phyloP scores from a whole-genome alignment of 2,329 filamentous ascomycete species.

The Arthrobotrys sphaeroides region DNA sequence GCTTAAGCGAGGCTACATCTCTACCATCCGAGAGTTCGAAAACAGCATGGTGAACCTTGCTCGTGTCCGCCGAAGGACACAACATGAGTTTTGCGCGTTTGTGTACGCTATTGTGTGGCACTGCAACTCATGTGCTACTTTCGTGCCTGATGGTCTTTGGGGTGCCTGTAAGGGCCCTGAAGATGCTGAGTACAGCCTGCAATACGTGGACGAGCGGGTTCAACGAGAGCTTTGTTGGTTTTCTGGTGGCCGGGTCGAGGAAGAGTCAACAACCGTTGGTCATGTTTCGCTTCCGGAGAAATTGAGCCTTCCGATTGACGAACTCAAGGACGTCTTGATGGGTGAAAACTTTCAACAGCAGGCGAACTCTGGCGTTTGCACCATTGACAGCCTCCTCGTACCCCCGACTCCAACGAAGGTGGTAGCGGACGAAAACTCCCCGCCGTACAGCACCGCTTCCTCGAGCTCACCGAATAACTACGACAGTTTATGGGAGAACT shows the following conservation, averaged over 20 bases:
- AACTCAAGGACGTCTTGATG: conserved; percentile 15
- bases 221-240: conserved; percentile 38
- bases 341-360: neutral
- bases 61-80: conserved; percentile 28
- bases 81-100: conserved; percentile 45
- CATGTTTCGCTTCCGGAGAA: conserved; percentile 29
- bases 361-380: conserved; percentile 21
- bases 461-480: conserved; percentile 49
- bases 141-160: conserved; percentile 50
- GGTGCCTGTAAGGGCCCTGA: conserved; percentile 6
- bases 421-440: conserved; percentile 13
- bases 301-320: neutral
- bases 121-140: conserved; percentile 50
- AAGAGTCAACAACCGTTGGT: conserved; percentile 10
- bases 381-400: conserved; percentile 24
- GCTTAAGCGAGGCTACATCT: conserved; percentile 41
- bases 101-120: conserved; percentile 48
- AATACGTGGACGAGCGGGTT: conserved; percentile 40
- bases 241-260: conserved; percentile 2
- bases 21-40: conserved; percentile 49
- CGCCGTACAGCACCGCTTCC: conserved; percentile 40
- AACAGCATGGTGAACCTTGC: conserved; percentile 37
- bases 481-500: conserved; percentile 41
- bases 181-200: conserved; percentile 48
- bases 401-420: conserved; percentile 14